Evolutionary conservation across 2,329 filamentous ascomycete species (phyloP).

Genomic region (Fusarium decemcellulare): DNA sequence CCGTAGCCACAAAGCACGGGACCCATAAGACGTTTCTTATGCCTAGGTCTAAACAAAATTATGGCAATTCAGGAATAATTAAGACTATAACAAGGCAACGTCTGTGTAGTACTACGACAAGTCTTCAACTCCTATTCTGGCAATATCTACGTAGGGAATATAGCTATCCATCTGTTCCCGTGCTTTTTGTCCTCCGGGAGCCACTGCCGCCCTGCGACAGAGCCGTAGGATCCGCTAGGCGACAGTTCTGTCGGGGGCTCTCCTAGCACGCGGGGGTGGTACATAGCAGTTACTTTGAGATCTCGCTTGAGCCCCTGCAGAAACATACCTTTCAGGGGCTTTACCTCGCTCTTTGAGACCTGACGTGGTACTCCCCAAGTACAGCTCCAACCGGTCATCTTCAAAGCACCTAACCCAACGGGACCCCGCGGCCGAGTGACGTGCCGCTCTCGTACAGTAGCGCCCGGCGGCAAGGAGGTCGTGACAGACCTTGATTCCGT

Average conservation of each 20-base stretch:
- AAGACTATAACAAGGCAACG: too few relatives aligned
- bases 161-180: too few relatives aligned
- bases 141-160: too few relatives aligned
- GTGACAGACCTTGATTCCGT: constrained; percentile 7
- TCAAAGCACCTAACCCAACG: constrained; percentile 24
- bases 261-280: constrained; percentile 9
- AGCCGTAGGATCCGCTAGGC: constrained; percentile 25
- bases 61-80: too few relatives aligned
- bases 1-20: not conserved
- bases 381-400: constrained; percentile 14
- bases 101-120: too few relatives aligned
- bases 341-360: not conserved
- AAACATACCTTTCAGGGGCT: not conserved
- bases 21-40: too few relatives aligned
- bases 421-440: constrained; percentile 40
- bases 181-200: not conserved
- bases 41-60: too few relatives aligned
- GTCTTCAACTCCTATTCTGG: too few relatives aligned
- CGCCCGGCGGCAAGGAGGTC: constrained; percentile 35
- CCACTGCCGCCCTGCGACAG: constrained; percentile 33
- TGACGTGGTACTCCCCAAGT: constrained; percentile 12
- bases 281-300: constrained; percentile 21
- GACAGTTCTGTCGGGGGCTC: constrained; percentile 26
- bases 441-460: constrained; percentile 44
- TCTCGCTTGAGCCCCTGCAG: constrained; percentile 3